Conservation (phyloP, 2,329 filamentous ascomycete genomes). For the Pseudogymnoascus pannorum region DNA sequence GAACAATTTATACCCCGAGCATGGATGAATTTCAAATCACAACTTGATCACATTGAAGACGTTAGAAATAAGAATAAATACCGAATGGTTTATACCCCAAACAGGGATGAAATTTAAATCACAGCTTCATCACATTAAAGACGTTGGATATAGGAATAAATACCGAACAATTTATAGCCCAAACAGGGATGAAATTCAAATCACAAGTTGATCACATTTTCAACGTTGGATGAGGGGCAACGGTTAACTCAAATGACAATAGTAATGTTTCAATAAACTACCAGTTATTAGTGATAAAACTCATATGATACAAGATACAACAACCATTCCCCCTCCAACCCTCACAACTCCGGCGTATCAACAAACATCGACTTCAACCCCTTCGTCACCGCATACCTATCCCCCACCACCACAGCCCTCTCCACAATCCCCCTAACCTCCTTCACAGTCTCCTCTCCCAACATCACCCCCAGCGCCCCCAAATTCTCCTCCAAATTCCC, state of each 20-base stretch:
- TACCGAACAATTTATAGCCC: background rate
- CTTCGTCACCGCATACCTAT: background rate
- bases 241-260: background rate
- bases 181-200: background rate
- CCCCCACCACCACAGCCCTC: constrained; percentile 33
- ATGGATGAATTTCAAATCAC: too few species aligned
- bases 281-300: background rate
- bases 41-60: too few species aligned
- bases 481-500: constrained; percentile 33
- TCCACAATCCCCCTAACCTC: constrained; percentile 15
- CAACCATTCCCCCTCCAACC: background rate
- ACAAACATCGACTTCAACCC: background rate
- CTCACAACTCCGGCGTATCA: background rate
- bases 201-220: background rate
- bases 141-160: background rate
- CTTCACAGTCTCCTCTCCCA: constrained; percentile 16
- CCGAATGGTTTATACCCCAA: too few species aligned
- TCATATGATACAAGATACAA: background rate
- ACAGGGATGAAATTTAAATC: too few species aligned
- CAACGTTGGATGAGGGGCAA: background rate
- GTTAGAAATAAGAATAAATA: too few species aligned
- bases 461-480: constrained; percentile 16
- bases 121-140: too few species aligned
- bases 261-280: background rate
- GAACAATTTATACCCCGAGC: too few species aligned